phyloP scores from a whole-genome alignment of 306 rosid genomes.

The Fragaria ananassa region DNA sequence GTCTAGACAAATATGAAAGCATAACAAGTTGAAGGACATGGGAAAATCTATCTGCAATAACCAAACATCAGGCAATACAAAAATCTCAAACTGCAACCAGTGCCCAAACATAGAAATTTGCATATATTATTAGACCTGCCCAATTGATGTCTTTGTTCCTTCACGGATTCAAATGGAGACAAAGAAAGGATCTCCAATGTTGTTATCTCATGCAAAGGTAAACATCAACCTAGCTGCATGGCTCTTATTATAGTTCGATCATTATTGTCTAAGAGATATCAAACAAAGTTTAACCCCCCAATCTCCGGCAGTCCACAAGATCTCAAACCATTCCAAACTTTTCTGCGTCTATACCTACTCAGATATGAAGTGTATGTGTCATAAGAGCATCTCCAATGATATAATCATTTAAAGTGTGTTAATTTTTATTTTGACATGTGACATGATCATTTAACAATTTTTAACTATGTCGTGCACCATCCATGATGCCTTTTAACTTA shows the following conservation, averaged over 20 bases:
- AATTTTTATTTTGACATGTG: too few relatives aligned
- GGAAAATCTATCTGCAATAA: not conserved
- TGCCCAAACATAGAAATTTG: not conserved
- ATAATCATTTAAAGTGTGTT: too few relatives aligned
- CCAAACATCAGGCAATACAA: conserved; percentile 13
- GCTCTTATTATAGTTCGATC: not conserved
- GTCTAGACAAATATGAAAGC: not conserved
- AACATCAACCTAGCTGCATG: conserved; percentile 19
- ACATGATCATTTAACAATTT: too few relatives aligned
- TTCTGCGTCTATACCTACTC: not conserved
- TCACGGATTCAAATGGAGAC: conserved; percentile 14
- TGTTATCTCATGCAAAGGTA: conserved; percentile 22
- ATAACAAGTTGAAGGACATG: conserved; percentile 7
- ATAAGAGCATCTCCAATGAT: too few relatives aligned
- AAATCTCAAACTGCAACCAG: not conserved
- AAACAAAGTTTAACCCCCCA: conserved; percentile 4
- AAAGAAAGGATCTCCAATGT: conserved; percentile 15
- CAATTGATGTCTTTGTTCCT: not conserved
- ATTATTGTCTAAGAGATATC: not conserved
- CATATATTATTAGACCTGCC: not conserved
- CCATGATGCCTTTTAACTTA: too few relatives aligned
- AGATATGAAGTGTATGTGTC: not conserved
- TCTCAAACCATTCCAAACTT: not conserved
- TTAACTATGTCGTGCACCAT: too few relatives aligned
- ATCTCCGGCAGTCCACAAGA: conserved; percentile 23